Conservation (phyloP, 257 asterid genomes). For the Gentiana macrophylla region DNA sequence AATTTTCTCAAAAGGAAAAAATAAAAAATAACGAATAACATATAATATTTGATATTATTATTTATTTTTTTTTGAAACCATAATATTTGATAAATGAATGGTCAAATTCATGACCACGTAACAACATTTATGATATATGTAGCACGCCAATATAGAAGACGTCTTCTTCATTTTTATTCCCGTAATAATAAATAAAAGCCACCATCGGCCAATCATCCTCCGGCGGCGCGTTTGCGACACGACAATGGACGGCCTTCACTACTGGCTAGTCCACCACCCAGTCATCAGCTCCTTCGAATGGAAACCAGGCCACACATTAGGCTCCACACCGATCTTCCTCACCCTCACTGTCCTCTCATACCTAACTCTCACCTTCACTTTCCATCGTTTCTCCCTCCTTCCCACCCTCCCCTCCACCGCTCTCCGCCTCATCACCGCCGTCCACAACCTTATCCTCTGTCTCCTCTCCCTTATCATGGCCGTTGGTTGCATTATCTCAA, state of each 20-base stretch:
- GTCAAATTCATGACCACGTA: no score
- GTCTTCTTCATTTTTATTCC: no score
- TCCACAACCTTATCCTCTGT: conserved; percentile 64
- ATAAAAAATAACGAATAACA: no score
- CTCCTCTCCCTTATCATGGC: conserved; percentile 72
- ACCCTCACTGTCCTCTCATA: conserved; percentile 46
- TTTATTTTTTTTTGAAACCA: no score
- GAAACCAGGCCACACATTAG: conserved; percentile 43
- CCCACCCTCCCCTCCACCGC: conserved; percentile 19
- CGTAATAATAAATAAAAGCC: no score
- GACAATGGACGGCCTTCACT: conserved; percentile 33
- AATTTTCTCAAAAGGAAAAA: no score
- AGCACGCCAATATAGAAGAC: no score
- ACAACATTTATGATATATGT: no score
- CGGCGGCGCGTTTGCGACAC: conserved; percentile 39
- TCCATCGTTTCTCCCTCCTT: conserved; percentile 16
- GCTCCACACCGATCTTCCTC: conserved; percentile 52
- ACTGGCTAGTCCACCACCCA: conserved; percentile 69
- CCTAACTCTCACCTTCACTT: conserved; percentile 49
- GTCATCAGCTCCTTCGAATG: conserved; percentile 49
- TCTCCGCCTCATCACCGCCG: conserved; percentile 69
- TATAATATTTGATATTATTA: no score
- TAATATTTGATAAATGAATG: no score
- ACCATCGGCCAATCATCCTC: no score
- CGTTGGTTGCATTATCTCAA: conserved; percentile 58